Evolutionary conservation across 2,329 filamentous ascomycete species (phyloP).

Genomic region (Fusarium robinianum): DNA sequence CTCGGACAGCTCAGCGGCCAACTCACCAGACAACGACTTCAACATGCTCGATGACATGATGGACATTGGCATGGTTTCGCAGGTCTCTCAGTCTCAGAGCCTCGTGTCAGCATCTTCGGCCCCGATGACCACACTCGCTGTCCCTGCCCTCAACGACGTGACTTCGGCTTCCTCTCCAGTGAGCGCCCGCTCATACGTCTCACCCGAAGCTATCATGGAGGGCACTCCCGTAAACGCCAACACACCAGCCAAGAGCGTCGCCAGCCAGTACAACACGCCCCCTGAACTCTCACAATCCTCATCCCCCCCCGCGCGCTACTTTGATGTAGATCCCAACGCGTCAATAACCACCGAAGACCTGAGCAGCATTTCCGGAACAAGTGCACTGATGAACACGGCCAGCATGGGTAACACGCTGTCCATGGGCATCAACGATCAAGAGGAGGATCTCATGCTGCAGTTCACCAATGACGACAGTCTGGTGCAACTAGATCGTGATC

Average conservation of each 20-base stretch:
- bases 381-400: constrained; percentile 41
- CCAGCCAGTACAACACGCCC: constrained; percentile 60
- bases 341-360: constrained; percentile 40
- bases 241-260: constrained; percentile 56
- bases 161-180: constrained; percentile 47
- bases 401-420: constrained; percentile 42
- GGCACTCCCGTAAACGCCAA: constrained; percentile 44
- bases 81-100: constrained; percentile 34
- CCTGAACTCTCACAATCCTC: constrained; percentile 65
- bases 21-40: constrained; percentile 57
- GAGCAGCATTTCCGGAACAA: constrained; percentile 36
- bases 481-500: constrained; percentile 50
- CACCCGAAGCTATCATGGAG: constrained; percentile 52
- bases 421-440: constrained; percentile 44
- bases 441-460: constrained; percentile 51
- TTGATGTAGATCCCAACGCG: constrained; percentile 50
- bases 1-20: constrained; percentile 59
- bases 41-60: constrained; percentile 55
- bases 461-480: constrained; percentile 51
- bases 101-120: constrained; percentile 52
- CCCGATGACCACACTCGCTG: constrained; percentile 44
- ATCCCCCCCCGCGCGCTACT: constrained; percentile 58
- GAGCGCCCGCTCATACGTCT: constrained; percentile 51
- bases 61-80: constrained; percentile 45
- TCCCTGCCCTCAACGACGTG: constrained; percentile 42